Percentiles rank a stretch among this genome's conserved stretches.
Conservation (phyloP, 768 basidiomycete species). For the Lepiota venenata region DNA sequence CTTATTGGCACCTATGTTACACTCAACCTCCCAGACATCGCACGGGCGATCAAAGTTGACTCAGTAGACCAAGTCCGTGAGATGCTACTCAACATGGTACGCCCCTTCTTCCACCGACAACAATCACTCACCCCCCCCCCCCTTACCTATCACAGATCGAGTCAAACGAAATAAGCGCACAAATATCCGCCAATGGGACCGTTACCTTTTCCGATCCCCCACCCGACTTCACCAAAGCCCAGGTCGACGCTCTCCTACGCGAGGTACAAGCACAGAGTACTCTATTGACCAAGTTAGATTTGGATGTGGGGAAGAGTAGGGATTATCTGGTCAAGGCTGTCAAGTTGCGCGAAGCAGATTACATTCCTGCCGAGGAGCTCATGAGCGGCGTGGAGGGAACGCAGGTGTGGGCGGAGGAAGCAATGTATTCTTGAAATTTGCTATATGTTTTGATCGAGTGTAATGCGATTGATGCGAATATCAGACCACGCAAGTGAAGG, state of each 20-base stretch:
- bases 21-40: constrained; percentile 71
- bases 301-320: constrained; percentile 56
- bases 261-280: constrained; percentile 53
- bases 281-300: constrained; percentile 47
- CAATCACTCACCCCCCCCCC: not conserved
- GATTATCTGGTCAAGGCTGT: constrained; percentile 69
- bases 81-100: constrained; percentile 72
- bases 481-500: too few relatives aligned
- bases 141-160: constrained; percentile 57
- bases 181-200: constrained; percentile 62
- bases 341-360: constrained; percentile 8
- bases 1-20: constrained; percentile 84
- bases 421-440: not conserved
- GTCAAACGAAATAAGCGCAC: constrained; percentile 63
- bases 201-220: constrained; percentile 72
- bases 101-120: not conserved
- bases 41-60: constrained; percentile 46
- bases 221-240: constrained; percentile 51
- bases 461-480: too few relatives aligned
- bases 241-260: constrained; percentile 57
- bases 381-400: not conserved
- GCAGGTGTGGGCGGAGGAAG: constrained; percentile 4
- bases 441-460: constrained; percentile 12
- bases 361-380: not conserved
- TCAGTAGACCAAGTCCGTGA: constrained; percentile 52